Evolutionary conservation across 352 stramenopile species (phyloP), one percentile per base, ranked within the genome.

Genomic region (Globisporangium cederbergense): DNA sequence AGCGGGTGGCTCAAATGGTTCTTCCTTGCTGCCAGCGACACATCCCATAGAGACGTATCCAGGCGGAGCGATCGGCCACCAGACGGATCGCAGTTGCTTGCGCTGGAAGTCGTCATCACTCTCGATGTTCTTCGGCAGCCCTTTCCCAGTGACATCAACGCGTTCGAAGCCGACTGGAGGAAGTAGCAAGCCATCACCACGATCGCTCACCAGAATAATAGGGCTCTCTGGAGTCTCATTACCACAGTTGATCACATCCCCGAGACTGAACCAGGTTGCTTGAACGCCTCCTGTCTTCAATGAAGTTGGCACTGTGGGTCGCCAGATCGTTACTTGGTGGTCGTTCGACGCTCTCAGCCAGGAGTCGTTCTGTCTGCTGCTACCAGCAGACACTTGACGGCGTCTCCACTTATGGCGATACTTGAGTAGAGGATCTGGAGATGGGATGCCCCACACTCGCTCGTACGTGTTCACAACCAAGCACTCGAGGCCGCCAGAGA

Each of bases 371-470:
- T 43, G 40, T 13, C 51, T 16, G 22, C 43, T 49, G 13, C 40
- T 32, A 4, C 14, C 52, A 50, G 60, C 30, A 50, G 30, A 20
- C 11, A 14, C 28, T 40, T 59, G 75, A 1, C 78, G 73, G 28
- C 91, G 92, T 42, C 88, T 70, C 88, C 88, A 96, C 64, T 92
- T 92, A 66, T 89, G 88, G 22, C 84, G 81, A 60, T 90, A 89
- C 54, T 89, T 84, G 13, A 94, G 68, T 34, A 95, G 49, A 10
- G 86, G 88, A 63, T 96, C 86, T 0, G 84, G 73, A 18, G 83
- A 74, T n/a, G 88, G 86, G 14, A 96, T 76, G 62, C 84, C 91
- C 86, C 88, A 96, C 25, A 95, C 56, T 7, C 86, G 82, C 47
- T 96, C 88, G 62, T 89, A 95, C 18, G 83, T 79, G n/a, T 77